A percentile compares a stretch with the other conserved stretches of the same genome.
Conservation (phyloP, 1,284 basidiomycete species). For the Vanrija sp. region DNA sequence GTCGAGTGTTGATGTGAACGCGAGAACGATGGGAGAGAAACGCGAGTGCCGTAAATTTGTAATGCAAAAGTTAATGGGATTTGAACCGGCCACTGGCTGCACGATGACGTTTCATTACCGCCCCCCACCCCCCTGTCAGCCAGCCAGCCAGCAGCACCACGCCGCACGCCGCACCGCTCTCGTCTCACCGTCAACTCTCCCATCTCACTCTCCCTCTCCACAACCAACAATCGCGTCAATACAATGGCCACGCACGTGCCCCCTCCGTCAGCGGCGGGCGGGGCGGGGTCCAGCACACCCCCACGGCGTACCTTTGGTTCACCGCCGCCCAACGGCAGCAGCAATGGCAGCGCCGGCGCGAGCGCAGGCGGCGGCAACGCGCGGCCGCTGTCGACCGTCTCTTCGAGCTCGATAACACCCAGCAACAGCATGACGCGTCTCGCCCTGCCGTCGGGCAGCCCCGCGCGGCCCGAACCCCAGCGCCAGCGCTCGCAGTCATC, state of each 20-base stretch:
- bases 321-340: not conserved
- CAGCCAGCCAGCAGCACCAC: not conserved
- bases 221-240: not conserved
- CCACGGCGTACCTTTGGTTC: slow-evolving; percentile 2
- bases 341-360: not conserved
- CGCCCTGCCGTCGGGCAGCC: no score
- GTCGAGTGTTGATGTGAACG: not conserved
- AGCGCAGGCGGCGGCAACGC: no score
- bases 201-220: not conserved
- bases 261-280: no score
- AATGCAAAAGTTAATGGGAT: not conserved
- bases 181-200: not conserved
- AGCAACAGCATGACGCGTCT: not conserved
- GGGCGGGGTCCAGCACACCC: not conserved
- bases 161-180: not conserved
- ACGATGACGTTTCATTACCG: not conserved
- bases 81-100: no score
- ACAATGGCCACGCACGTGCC: no score
- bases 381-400: no score
- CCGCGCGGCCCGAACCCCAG: slow-evolving; percentile 2
- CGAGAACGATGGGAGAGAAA: not conserved
- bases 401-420: no score
- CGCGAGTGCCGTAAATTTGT: not conserved
- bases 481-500: slow-evolving; percentile 7
- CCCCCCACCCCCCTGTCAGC: not conserved